Percentiles rank a stretch among this genome's conserved stretches.
phyloP scores from a whole-genome alignment of 495 filamentous ascomycete species.

The Neurospora pannonica region DNA sequence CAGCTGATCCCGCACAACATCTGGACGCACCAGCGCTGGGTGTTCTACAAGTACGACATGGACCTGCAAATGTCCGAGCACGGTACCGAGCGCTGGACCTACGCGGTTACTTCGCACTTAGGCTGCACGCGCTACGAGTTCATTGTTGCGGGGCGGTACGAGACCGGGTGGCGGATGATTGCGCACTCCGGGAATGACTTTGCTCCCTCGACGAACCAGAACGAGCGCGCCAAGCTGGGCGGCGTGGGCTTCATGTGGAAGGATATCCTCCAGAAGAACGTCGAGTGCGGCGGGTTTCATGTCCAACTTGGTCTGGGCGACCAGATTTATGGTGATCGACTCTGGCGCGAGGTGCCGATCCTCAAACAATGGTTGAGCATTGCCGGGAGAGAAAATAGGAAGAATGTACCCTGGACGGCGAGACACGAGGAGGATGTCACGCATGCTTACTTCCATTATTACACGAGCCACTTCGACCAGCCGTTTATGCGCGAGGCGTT shows the following conservation, averaged over 20 bases:
- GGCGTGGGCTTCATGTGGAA: conserved; percentile 97
- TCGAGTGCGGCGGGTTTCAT: conserved; percentile 92
- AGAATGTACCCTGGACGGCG: conserved; percentile 83
- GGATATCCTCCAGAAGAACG: conserved; percentile 94
- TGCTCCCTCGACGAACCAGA: conserved; percentile 71
- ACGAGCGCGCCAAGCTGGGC: conserved; percentile 74
- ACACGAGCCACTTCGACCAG: conserved; percentile 95
- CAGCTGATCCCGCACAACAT: conserved; percentile 82
- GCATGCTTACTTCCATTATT: conserved; percentile 98
- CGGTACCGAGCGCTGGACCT: conserved; percentile 85
- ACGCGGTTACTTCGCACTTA: conserved; percentile 92
- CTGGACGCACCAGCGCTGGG: conserved; percentile 82
- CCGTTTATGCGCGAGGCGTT: conserved; percentile 88
- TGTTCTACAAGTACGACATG: conserved; percentile 92
- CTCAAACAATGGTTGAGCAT: conserved; percentile 90
- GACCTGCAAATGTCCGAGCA: conserved; percentile 83
- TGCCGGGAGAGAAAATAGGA: conserved; percentile 82
- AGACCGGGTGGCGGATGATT: conserved; percentile 94
- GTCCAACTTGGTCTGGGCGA: conserved; percentile 84
- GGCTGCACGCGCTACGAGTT: conserved; percentile 98
- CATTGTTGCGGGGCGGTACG: conserved; percentile 82
- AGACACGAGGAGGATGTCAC: conserved; percentile 89
- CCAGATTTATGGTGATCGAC: conserved; percentile 89
- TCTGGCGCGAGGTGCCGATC: conserved; percentile 92
- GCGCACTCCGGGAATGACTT: conserved; percentile 95